Evolutionary conservation across 202 grass and related monocot genomes (phyloP), one percentile per base, ranked within the genome.

Genomic region (Dendrocalamus latiflorus): DNA sequence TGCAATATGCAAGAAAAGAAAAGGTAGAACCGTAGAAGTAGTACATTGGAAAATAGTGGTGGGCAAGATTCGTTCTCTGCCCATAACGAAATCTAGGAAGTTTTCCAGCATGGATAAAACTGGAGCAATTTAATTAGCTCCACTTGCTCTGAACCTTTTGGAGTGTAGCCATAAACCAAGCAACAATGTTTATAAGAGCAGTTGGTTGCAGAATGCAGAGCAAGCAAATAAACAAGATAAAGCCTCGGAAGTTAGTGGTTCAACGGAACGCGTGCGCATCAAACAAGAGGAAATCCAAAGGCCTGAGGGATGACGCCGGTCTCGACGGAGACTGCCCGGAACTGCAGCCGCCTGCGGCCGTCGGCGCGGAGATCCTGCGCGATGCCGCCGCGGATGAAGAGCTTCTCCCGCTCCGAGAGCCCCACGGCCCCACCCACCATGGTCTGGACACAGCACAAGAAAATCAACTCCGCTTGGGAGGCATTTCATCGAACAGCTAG

Each of bases 241-340:
- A 77, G 41, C 20, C 15, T 39, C 25, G 13, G 44, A 14, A 47
- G 12, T 10, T n/a, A 47, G 44, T 10, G 15, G 49, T n/a, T 20
- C 39, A 24, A 10, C 10, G 10, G 18, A 39, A 67, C 3, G n/a
- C 65, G 18, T 33, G 11, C 3, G 30, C 1, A 30, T 20, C 16
- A 68, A 43, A 65, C 25, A 68, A 62, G 50, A 12, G n/a, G 20
- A 41, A 36, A 20, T 22, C 6, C 18, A 16, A 42, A 38, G 59
- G 94, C 94, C 91, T 94, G 94, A 16, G 92, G 90, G 21, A 94
- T 97, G 78, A 97, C 80, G n/a, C 92, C 92, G 34, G 92, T 94
- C 75, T 94, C 74, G 10, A 97, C 78, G 15, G 79, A 91, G 51
- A 97, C 37, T 39, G 90, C 39, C 20, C 94, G 86, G 83, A 92